Conservation (phyloP, 139 green algal genomes). For the Choricystis sp. region DNA sequence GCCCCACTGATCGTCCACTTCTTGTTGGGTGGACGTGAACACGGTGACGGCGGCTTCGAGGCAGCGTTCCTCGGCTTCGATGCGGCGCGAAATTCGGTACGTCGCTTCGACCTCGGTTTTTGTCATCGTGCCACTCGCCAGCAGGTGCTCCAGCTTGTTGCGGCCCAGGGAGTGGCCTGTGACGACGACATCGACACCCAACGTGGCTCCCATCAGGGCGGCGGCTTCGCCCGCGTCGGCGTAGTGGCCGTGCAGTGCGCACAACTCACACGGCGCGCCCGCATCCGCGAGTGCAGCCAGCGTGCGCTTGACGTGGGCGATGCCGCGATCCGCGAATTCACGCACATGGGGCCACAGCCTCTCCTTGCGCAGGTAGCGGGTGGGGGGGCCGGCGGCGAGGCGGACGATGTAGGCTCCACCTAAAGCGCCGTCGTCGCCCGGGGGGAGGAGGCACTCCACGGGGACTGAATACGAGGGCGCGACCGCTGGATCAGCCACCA, state of each 20-base stretch:
- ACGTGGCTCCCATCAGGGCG: conserved; percentile 44
- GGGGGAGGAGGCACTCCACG: conserved; percentile 54
- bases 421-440: conserved; percentile 18
- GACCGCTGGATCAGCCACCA: conserved; percentile 49
- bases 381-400: conserved; percentile 49
- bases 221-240: conserved; percentile 66
- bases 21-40: conserved; percentile 77
- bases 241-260: conserved; percentile 65
- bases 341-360: conserved; percentile 78
- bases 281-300: conserved; percentile 33
- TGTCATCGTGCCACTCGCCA: conserved; percentile 52
- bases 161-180: conserved; percentile 83
- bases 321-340: conserved; percentile 74
- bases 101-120: conserved; percentile 65
- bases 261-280: conserved; percentile 44
- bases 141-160: conserved; percentile 89
- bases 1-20: conserved; percentile 88
- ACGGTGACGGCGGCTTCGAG: conserved; percentile 72
- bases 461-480: conserved; percentile 44
- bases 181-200: conserved; percentile 79
- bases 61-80: conserved; percentile 81
- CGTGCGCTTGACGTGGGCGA: conserved; percentile 39
- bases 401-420: conserved; percentile 80
- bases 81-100: conserved; percentile 75
- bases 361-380: conserved; percentile 73